A percentile compares a stretch with the other conserved stretches of the same genome.
These are phyloP conservation scores for Taxawa tesnikishii DNA, from an alignment of 2,329 filamentous ascomycete species.

Conservation along the genomic window DNA sequence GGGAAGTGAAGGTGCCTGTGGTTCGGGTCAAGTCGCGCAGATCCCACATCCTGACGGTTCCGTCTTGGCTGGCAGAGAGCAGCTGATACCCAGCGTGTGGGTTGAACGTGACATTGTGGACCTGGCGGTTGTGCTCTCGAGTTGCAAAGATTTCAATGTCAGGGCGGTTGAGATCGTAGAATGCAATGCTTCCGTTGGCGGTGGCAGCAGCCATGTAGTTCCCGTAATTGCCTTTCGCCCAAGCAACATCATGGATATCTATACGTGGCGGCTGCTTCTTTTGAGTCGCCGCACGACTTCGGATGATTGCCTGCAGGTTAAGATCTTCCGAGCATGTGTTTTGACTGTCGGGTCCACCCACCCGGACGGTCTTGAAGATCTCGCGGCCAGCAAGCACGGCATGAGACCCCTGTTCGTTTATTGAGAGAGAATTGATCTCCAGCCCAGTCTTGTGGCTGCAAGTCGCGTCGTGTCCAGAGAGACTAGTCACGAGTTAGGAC, in stretches of 20 bases:
- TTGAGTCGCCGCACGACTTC: conserved; percentile 24
- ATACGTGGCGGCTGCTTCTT: conserved; percentile 41
- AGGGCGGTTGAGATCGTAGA: conserved; percentile 51
- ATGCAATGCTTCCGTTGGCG: conserved; percentile 51
- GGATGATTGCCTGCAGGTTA: conserved; percentile 49
- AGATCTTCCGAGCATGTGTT: conserved; percentile 48
- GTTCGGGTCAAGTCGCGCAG: conserved; percentile 42
- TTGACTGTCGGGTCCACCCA: conserved; percentile 31
- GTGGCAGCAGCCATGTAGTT: conserved; percentile 52
- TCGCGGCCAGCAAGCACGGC: conserved; percentile 53
- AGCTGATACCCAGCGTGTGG: conserved; percentile 47
- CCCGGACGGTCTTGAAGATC: conserved; percentile 52
- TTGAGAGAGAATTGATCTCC: conserved; percentile 49
- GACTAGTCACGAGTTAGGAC: conserved; percentile 6
- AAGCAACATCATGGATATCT: conserved; percentile 54
- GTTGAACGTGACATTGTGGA: conserved; percentile 54
- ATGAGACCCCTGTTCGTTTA: conserved; percentile 50
- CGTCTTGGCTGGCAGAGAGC: conserved; percentile 53
- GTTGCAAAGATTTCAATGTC: conserved; percentile 49
- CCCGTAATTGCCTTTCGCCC: conserved; percentile 50
- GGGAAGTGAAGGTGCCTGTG: conserved; percentile 40
- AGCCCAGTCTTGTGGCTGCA: conserved; percentile 52
- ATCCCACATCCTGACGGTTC: conserved; percentile 53
- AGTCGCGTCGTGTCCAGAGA: conserved; percentile 32
- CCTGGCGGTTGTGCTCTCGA: conserved; percentile 53